These are phyloP conservation scores for Chlorophyllum brunneum DNA, from an alignment of 768 basidiomycete species.

Conservation along the genomic window DNA sequence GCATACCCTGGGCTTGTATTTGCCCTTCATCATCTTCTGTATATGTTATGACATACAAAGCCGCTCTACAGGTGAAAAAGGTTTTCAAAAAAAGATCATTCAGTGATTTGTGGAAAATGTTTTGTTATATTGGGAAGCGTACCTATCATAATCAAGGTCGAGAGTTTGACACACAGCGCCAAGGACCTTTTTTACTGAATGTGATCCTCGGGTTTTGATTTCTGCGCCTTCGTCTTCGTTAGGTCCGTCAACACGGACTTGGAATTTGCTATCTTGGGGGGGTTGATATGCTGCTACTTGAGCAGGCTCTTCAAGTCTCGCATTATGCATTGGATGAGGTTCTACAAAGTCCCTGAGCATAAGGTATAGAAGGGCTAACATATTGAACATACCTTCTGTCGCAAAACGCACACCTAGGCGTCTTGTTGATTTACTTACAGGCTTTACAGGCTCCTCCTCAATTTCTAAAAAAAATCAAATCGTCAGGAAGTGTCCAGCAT, in stretches of 20 bases:
- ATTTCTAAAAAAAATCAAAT: not conserved
- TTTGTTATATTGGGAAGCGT: too few relatives aligned
- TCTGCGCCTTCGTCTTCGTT: slow-evolving; percentile 19
- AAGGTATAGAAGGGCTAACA: too few relatives aligned
- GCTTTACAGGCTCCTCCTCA: not conserved
- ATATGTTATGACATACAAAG: slow-evolving; percentile 14
- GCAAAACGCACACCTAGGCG: not conserved
- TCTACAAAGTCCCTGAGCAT: not conserved
- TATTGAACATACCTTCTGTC: not conserved
- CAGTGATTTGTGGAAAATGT: not conserved
- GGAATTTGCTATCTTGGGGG: slow-evolving; percentile 23
- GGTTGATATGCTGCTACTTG: not conserved
- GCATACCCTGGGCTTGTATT: slow-evolving; percentile 10
- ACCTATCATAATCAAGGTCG: slow-evolving; percentile 27
- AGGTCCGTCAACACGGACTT: slow-evolving; percentile 24
- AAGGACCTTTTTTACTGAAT: slow-evolving; percentile 37
- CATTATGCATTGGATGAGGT: not conserved
- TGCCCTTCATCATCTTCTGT: slow-evolving; percentile 14
- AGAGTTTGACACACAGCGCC: slow-evolving; percentile 38
- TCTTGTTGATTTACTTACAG: not conserved
- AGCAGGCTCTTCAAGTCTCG: not conserved
- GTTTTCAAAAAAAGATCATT: not conserved
- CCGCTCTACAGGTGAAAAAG: slow-evolving; percentile 13
- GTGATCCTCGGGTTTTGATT: slow-evolving; percentile 42
- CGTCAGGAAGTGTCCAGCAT: not conserved